These are phyloP conservation scores for Trametes pubescens DNA, from an alignment of 1,284 basidiomycete genomes.

Conservation along the genomic window DNA sequence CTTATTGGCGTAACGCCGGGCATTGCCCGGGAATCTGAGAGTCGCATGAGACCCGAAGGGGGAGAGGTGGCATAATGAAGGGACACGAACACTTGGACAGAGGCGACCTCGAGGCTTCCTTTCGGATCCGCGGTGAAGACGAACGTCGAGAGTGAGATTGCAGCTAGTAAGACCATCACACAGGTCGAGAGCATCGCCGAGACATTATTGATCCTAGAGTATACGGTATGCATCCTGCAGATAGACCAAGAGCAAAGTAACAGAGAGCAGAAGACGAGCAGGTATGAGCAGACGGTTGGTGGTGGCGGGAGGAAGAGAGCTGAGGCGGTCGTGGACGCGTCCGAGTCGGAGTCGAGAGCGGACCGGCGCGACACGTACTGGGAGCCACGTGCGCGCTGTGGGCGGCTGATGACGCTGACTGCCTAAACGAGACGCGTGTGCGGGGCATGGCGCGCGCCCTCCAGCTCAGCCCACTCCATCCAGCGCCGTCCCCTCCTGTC, in stretches of 20 bases:
- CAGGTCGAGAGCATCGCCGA: conserved; percentile 83
- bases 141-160: conserved; percentile 76
- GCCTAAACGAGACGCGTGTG: conserved; percentile 12
- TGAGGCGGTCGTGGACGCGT: background rate
- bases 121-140: conserved; percentile 67
- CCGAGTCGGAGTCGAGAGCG: too few relatives aligned
- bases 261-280: background rate
- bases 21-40: conserved; percentile 60
- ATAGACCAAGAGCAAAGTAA: background rate
- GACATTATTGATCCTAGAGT: conserved; percentile 75
- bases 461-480: background rate
- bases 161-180: conserved; percentile 76
- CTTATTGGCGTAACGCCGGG: conserved; percentile 60
- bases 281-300: background rate
- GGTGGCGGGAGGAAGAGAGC: conserved; percentile 11
- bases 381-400: conserved; percentile 20
- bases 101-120: conserved; percentile 53
- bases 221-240: conserved; percentile 68
- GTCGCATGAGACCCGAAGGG: background rate
- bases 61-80: background rate
- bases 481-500: too few relatives aligned
- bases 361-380: conserved; percentile 18
- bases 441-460: conserved; percentile 3
- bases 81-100: conserved; percentile 42
- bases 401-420: background rate